Evolutionary conservation across 1,139 yeast genomes (phyloP).

Genomic region (Diutina scorzettiae): DNA sequence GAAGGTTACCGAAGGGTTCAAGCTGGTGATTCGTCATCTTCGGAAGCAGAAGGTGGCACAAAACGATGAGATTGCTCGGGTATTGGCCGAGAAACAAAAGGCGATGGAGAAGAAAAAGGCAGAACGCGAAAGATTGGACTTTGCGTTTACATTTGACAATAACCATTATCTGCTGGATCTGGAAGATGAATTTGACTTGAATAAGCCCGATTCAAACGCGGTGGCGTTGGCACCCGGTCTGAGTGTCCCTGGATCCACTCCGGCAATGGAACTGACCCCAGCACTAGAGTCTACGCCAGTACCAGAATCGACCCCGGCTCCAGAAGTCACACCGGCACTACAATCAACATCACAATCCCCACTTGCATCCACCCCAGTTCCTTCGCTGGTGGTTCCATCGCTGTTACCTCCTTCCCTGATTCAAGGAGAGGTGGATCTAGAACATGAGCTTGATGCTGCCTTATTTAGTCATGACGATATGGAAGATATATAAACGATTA

Average conservation of each 20-base stretch:
- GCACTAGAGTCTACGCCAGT: no score
- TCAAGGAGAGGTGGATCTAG: not conserved
- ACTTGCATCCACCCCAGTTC: not conserved
- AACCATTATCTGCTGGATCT: conserved; percentile 3
- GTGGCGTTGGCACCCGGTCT: no score
- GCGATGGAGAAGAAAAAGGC: not conserved
- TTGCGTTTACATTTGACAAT: not conserved
- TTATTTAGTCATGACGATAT: not conserved
- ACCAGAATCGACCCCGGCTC: no score
- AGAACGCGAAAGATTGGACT: conserved; percentile 2
- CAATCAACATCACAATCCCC: not conserved
- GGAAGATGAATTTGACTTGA: conserved; percentile 5
- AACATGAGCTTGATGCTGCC: not conserved
- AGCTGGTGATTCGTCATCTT: not conserved
- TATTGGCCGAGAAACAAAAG: not conserved
- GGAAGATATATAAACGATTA: not conserved
- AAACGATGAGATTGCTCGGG: not conserved
- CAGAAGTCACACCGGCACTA: no score
- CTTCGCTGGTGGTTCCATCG: not conserved
- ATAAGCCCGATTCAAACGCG: no score
- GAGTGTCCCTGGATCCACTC: no score
- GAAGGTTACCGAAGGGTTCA: not conserved
- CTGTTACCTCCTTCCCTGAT: not conserved
- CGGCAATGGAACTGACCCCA: no score
- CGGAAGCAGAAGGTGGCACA: not conserved